These are phyloP conservation scores for Lignosus rhinocerotis DNA, from an alignment of 1,284 basidiomycete genomes.

Conservation along the genomic window DNA sequence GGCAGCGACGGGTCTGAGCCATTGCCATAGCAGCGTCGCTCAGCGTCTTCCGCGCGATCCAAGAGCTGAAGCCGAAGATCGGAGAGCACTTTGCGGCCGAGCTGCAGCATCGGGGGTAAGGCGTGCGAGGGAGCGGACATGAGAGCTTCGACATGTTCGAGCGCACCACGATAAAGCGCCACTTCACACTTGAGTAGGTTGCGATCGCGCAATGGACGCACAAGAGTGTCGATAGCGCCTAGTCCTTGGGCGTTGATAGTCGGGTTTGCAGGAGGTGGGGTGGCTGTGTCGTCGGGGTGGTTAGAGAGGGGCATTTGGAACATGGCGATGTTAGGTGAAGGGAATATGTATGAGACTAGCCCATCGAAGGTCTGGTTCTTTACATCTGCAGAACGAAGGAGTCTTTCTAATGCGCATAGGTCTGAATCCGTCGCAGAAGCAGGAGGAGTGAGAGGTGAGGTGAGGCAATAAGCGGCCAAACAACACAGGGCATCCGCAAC, in stretches of 20 bases:
- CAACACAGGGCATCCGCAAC: constrained; percentile 33
- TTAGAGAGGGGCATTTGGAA: constrained; percentile 16
- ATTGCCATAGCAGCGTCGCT: constrained; percentile 43
- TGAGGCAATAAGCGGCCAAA: constrained; percentile 32
- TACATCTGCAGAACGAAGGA: constrained; percentile 24
- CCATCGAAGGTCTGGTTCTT: constrained; percentile 16
- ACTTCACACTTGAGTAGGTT: constrained; percentile 45
- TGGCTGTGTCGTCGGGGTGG: constrained; percentile 2
- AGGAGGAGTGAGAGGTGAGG: constrained; percentile 16
- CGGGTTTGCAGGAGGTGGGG: constrained; percentile 12
- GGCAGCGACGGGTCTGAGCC: constrained; percentile 5
- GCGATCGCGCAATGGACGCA: constrained; percentile 36
- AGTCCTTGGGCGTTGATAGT: neutral
- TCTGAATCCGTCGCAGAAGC: constrained; percentile 13
- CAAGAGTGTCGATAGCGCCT: constrained; percentile 32
- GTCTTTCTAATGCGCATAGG: constrained; percentile 19
- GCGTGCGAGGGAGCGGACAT: constrained; percentile 17
- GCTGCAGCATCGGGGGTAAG: constrained; percentile 7
- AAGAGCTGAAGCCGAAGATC: constrained; percentile 43
- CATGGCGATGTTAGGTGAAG: constrained; percentile 12
- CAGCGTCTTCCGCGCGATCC: constrained; percentile 49
- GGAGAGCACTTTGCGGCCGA: constrained; percentile 28
- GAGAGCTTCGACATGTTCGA: constrained; percentile 46
- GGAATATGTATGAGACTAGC: constrained; percentile 19
- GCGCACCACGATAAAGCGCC: constrained; percentile 52